phyloP scores from a whole-genome alignment of 2,329 filamentous ascomycete genomes.

The Penicillium sp. region DNA sequence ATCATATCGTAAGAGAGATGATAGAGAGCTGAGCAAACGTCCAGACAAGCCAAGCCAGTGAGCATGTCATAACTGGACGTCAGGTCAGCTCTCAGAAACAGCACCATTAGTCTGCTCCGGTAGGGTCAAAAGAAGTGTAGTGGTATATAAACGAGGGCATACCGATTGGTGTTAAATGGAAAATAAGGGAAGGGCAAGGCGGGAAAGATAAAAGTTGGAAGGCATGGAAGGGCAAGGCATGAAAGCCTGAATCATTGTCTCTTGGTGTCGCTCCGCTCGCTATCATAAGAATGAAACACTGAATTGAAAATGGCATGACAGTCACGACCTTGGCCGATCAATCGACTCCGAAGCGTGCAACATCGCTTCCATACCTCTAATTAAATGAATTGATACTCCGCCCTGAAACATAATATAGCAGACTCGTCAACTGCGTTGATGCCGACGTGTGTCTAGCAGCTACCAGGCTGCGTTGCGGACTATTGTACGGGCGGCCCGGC shows the following conservation, averaged over 20 bases:
- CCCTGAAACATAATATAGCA: background rate
- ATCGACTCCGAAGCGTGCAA: background rate
- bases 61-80: background rate
- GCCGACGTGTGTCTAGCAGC: background rate
- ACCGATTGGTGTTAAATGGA: background rate
- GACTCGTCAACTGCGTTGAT: background rate
- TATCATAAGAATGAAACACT: background rate
- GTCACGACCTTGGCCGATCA: slow-evolving; percentile 2
- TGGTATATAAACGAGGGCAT: slow-evolving; percentile 13
- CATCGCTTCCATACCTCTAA: background rate
- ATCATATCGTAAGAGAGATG: background rate
- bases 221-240: background rate
- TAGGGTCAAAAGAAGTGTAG: background rate
- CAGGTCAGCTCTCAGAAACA: background rate
- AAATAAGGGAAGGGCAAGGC: background rate
- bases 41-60: background rate
- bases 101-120: slow-evolving; percentile 6
- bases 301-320: background rate
- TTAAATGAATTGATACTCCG: background rate
- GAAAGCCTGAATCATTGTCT: background rate
- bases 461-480: background rate
- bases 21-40: slow-evolving; percentile 6
- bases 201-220: background rate
- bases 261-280: background rate
- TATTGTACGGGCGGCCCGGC: background rate